Evolutionary conservation across 1,284 basidiomycete species (phyloP).

Genomic region (Cutaneotrichosporon sp.): DNA sequence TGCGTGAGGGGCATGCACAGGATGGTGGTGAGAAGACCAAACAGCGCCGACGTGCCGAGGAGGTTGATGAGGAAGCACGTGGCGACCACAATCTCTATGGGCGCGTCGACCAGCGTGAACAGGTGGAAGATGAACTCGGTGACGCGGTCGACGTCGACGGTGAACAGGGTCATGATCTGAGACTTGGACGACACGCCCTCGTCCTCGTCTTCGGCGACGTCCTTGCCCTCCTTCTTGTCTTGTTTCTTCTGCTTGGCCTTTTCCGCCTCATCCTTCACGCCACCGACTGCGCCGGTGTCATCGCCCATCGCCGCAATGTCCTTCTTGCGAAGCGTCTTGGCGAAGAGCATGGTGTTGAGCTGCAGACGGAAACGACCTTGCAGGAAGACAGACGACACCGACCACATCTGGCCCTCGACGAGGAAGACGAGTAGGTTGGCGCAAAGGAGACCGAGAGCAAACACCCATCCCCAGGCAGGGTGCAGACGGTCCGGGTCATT

Average conservation of each 20-base stretch:
- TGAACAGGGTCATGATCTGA: conserved; percentile 67
- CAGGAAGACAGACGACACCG: conserved; percentile 40
- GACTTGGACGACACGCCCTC: conserved; percentile 80
- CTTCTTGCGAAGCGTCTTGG: conserved; percentile 83
- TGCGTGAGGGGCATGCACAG: conserved; percentile 83
- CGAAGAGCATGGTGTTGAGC: conserved; percentile 77
- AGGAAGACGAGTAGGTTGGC: conserved; percentile 58
- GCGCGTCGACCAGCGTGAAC: conserved; percentile 59
- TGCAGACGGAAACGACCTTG: conserved; percentile 63
- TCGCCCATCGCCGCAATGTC: conserved; percentile 57
- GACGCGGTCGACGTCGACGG: conserved; percentile 83
- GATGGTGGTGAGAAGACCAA: conserved; percentile 74
- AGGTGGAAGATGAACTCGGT: conserved; percentile 73
- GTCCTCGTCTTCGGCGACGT: conserved; percentile 53
- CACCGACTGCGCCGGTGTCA: conserved; percentile 25
- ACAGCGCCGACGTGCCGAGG: conserved; percentile 63
- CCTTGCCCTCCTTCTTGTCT: conserved; percentile 26
- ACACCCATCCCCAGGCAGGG: conserved; percentile 50
- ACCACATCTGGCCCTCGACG: conserved; percentile 44
- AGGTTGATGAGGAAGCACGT: conserved; percentile 73
- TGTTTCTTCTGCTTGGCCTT: conserved; percentile 39
- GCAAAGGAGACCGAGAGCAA: conserved; percentile 58
- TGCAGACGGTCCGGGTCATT: conserved; percentile 51
- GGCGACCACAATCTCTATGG: conserved; percentile 74
- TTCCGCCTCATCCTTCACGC: conserved; percentile 28